phyloP scores from a whole-genome alignment of 2,329 filamentous ascomycete genomes.

The Trichophyton rubrum region DNA sequence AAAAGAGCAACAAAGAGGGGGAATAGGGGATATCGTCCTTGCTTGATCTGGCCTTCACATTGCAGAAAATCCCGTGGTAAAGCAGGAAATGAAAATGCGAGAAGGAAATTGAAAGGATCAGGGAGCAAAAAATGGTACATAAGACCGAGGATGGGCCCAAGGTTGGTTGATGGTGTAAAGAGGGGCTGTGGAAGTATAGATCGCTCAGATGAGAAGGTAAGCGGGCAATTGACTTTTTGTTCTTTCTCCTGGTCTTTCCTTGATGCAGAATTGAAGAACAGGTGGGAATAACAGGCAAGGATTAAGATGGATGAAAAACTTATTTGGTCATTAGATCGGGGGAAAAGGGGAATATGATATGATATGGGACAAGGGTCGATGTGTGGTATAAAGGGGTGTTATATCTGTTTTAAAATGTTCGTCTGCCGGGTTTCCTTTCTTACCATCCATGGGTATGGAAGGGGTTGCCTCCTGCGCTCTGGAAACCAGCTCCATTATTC shows the following conservation, averaged over 20 bases:
- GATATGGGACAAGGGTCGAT: no score
- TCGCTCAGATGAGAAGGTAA: conserved; percentile 1
- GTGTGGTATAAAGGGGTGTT: no score
- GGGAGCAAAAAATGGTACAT: not conserved
- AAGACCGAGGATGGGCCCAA: conserved; percentile 4
- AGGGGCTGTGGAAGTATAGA: not conserved
- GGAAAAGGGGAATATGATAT: not conserved
- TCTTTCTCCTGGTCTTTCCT: not conserved
- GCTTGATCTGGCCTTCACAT: not conserved
- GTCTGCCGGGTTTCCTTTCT: not conserved
- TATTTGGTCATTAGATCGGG: not conserved
- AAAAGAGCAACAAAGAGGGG: not conserved
- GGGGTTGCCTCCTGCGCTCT: conserved; percentile 40
- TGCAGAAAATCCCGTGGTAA: not conserved
- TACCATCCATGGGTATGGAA: conserved; percentile 21
- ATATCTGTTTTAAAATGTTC: no score
- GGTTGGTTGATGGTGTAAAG: not conserved
- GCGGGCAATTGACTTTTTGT: not conserved
- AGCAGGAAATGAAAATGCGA: not conserved
- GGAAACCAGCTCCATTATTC: conserved; percentile 46
- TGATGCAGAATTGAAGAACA: not conserved
- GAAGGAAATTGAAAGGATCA: not conserved
- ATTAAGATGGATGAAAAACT: not conserved
- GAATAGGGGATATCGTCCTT: not conserved
- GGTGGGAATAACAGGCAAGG: not conserved